Conservation (phyloP, 306 rosid species). For the Herpetospermum pedunculosum region DNA sequence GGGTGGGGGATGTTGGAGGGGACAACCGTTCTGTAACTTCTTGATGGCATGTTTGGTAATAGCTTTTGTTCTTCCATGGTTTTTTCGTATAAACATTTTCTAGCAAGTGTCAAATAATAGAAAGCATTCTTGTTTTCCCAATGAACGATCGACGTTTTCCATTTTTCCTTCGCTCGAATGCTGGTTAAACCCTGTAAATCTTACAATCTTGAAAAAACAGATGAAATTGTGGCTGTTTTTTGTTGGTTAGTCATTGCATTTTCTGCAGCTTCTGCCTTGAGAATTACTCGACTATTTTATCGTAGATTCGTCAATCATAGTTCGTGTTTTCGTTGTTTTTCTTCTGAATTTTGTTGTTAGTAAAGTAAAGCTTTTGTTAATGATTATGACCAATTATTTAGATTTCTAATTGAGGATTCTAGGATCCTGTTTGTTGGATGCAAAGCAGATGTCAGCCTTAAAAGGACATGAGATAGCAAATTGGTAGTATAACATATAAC, state of each 20-base stretch:
- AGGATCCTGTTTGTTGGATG: too few species aligned
- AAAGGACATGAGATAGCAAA: too few species aligned
- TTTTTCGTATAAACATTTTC: constrained; percentile 80
- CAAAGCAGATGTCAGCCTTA: too few species aligned
- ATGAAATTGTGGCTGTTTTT: constrained; percentile 1
- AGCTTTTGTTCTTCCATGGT: constrained; percentile 96
- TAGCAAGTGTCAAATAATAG: constrained; percentile 14
- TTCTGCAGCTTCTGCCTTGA: neutral
- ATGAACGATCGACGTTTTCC: neutral
- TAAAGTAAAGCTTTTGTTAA: neutral
- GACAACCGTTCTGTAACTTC: constrained; percentile 96
- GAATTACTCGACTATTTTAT: neutral
- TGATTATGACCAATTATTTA: neutral
- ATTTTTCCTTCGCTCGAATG: neutral
- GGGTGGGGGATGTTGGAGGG: constrained; percentile 56
- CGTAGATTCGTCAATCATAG: neutral
- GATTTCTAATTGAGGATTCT: neutral
- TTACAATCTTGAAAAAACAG: neutral
- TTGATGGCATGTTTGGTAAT: constrained; percentile 92
- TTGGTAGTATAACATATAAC: too few species aligned
- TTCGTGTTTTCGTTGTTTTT: neutral
- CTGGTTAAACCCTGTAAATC: neutral
- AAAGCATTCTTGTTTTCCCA: constrained; percentile 14
- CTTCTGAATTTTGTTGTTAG: neutral
- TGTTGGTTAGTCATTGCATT: neutral